phyloP scores from a whole-genome alignment of 2,329 filamentous ascomycete genomes.

The Ambrosiella beaveri region DNA sequence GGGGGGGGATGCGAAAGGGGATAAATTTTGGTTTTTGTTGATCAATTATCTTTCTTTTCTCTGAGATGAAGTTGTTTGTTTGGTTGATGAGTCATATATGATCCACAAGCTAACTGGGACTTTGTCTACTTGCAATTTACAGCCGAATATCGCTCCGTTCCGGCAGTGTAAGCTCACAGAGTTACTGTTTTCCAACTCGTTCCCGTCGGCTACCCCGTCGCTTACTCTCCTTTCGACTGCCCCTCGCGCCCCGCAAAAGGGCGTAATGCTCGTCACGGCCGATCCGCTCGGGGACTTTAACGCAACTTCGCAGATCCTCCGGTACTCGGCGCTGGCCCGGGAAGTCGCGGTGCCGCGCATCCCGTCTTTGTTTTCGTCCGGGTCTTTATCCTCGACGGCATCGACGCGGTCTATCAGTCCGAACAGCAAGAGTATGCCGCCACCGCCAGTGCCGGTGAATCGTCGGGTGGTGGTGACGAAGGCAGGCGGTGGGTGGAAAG shows the following conservation, averaged over 20 bases:
- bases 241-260: constrained; percentile 57
- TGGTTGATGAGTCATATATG: not conserved
- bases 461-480: constrained; percentile 3
- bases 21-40: too few relatives aligned
- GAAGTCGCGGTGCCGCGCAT: constrained; percentile 85
- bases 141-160: constrained; percentile 61
- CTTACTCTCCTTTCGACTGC: constrained; percentile 23
- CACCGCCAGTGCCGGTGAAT: constrained; percentile 2
- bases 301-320: constrained; percentile 85
- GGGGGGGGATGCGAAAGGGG: not conserved
- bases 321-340: constrained; percentile 81
- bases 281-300: constrained; percentile 91
- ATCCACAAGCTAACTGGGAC: not conserved
- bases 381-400: not conserved
- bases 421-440: constrained; percentile 1
- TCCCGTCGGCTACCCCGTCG: constrained; percentile 42
- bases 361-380: constrained; percentile 48
- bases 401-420: constrained; percentile 5
- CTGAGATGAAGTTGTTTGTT: too few relatives aligned
- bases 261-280: constrained; percentile 90
- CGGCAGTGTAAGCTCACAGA: constrained; percentile 76
- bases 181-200: constrained; percentile 75
- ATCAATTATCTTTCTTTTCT: too few relatives aligned
- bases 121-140: not conserved
- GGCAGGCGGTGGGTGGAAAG: not conserved